Percentiles rank a stretch among this genome's conserved stretches.
These are phyloP conservation scores for Cladorrhinum sp. DNA, from an alignment of 2,329 filamentous ascomycete species.

Conservation along the genomic window DNA sequence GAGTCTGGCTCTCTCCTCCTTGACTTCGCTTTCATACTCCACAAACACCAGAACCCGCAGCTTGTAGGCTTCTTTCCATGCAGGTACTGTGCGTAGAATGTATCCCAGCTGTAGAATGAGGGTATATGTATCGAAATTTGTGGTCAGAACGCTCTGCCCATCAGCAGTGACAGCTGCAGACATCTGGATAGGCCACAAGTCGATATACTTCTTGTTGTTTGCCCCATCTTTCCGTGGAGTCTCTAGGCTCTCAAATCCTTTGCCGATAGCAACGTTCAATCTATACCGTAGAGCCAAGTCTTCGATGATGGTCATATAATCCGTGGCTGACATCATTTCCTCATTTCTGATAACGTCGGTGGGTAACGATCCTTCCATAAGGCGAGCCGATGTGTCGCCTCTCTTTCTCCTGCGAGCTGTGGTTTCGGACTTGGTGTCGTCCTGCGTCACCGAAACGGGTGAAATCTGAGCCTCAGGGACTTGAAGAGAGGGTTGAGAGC, in stretches of 20 bases:
- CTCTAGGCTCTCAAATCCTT: constrained; percentile 74
- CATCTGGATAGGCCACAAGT: constrained; percentile 93
- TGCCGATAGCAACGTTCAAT: constrained; percentile 81
- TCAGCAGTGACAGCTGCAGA: constrained; percentile 74
- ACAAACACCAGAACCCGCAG: constrained; percentile 83
- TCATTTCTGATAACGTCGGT: constrained; percentile 69
- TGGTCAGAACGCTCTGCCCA: constrained; percentile 68
- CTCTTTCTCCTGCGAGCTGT: constrained; percentile 40
- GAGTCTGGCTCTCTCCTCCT: constrained; percentile 72
- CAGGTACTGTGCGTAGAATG: constrained; percentile 75
- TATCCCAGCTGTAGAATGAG: constrained; percentile 85
- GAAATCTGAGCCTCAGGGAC: constrained; percentile 49
- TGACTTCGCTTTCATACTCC: constrained; percentile 80
- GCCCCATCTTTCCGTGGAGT: constrained; percentile 59
- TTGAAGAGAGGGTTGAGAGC: constrained; percentile 53
- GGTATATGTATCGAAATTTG: constrained; percentile 86
- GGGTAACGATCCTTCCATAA: constrained; percentile 59
- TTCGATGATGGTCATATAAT: constrained; percentile 79
- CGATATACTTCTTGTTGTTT: constrained; percentile 73
- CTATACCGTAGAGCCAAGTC: constrained; percentile 74
- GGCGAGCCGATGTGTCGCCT: constrained; percentile 53
- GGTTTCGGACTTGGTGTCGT: constrained; percentile 31
- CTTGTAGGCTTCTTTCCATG: constrained; percentile 71
- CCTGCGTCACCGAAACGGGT: constrained; percentile 19
- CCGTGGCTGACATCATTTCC: constrained; percentile 64